phyloP scores from a whole-genome alignment of 2,329 filamentous ascomycete species.

The Elsinoe ampelina region DNA sequence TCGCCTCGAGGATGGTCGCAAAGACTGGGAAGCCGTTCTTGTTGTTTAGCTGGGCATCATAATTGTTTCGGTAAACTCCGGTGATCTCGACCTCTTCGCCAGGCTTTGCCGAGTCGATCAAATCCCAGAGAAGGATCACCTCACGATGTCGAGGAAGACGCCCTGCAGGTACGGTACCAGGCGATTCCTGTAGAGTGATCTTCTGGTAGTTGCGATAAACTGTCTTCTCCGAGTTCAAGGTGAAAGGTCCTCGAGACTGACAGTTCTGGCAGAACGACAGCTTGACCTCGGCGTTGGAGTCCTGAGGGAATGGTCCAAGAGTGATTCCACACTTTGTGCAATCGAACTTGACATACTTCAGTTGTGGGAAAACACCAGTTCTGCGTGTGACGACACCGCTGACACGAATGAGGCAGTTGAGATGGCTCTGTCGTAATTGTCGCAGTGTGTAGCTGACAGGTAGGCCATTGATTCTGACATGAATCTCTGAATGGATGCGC shows the following conservation, averaged over 20 bases:
- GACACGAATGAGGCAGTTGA: slow-evolving; percentile 91
- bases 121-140: slow-evolving; percentile 90
- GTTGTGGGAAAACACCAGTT: slow-evolving; percentile 90
- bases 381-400: slow-evolving; percentile 90
- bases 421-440: slow-evolving; percentile 85
- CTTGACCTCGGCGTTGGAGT: slow-evolving; percentile 92
- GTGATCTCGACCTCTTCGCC: slow-evolving; percentile 97
- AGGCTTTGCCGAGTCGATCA: slow-evolving; percentile 93
- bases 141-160: slow-evolving; percentile 88
- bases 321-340: slow-evolving; percentile 88
- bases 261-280: slow-evolving; percentile 95
- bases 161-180: slow-evolving; percentile 90
- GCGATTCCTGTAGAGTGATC: slow-evolving; percentile 90
- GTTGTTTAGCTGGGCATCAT: slow-evolving; percentile 94
- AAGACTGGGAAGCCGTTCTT: slow-evolving; percentile 98
- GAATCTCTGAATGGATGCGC: slow-evolving; percentile 93
- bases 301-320: slow-evolving; percentile 92
- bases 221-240: slow-evolving; percentile 91
- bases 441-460: slow-evolving; percentile 92
- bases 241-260: slow-evolving; percentile 90
- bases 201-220: slow-evolving; percentile 99
- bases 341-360: slow-evolving; percentile 98
- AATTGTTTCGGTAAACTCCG: slow-evolving; percentile 96
- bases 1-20: slow-evolving; percentile 93
- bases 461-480: slow-evolving; percentile 90